Evolutionary conservation across 2,329 filamentous ascomycete species (phyloP), one percentile per base, ranked within the genome.

Genomic region (Rutstroemia sp.): DNA sequence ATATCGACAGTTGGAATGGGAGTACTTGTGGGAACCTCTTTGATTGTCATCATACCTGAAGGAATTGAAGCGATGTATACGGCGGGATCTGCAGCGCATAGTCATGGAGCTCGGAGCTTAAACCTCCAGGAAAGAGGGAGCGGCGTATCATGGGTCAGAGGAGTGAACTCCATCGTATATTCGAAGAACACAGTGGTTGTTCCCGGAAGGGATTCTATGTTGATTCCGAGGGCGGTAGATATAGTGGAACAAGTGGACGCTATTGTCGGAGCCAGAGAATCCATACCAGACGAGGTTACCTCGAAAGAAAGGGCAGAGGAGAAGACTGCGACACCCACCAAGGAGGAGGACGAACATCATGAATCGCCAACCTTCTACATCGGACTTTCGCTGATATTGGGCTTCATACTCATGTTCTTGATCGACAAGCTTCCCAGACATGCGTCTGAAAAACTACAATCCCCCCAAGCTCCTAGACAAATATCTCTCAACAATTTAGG

Each of bases 31-130:
- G 94, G 94, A 38, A 97, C 94, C 27, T 92, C 92, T 1, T 80
- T 99, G 62, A 92, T 97, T 62, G 91, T 99, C 34, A 97, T 99
- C 68, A 96, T 99, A 66, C 94, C 94, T 0, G 94, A 99, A 72
- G 94, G 94, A 39, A 86, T 97, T 58, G 92, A 96, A 69, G 92
- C 94, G 3, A 80, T 96, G 57, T 89, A 94, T 64, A 84, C 78
- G 14, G 74, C 79, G 2, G 71, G 73, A 2, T 69, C 74, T 14
- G 57, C 46, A n/a, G 58, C 49, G 19, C 64, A 66, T 55, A 50
- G 58, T 21, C 64, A 68, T 61, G 58, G 61, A 16, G 60, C 57
- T 42, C 55, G 63, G 39, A 39, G 53, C 42, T 30, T 60, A 19
- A 56, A 44, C 16, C 34, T 55, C 36, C 50, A 54, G 40, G 30